Base-by-base conservation (phyloP, 805 yeast species). In the Hanseniaspora occidentalis region DNA sequence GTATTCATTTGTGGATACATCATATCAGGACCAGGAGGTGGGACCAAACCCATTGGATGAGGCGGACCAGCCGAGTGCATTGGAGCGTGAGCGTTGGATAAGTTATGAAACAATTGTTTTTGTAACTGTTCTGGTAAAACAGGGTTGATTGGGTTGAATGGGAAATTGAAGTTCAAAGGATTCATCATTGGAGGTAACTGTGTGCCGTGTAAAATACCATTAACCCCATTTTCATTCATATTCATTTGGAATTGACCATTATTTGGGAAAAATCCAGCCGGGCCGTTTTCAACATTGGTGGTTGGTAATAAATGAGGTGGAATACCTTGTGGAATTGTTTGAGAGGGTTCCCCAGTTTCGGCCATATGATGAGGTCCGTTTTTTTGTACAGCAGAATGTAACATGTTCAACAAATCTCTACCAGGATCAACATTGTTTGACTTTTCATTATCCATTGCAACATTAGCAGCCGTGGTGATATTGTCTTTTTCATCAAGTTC, bases 351-450 rank as follows among this genome's bases (percentile, higher is more conserved):
- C n/a, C n/a, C n/a, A n/a, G n/a, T n/a, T n/a, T n/a, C n/a, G n/a
- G n/a, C n/a, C n/a, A n/a, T n/a, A n/a, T n/a, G n/a, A n/a, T 38
- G 21, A 14, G 16, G 25, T 24, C 52, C 50, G 16, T 50, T 48
- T 14, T 52, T 54, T 23, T 55, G 56, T 6, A 70, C 66, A 14
- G 73, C 70, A 36, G 61, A 56, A 46, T 71, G 75, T 44, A 82
- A 64, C 55, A 80, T 69, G 45, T 79, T 73, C 50, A 82, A 67
- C 43, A 82, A 57, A 40, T 79, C 89, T 66, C 89, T 77, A 25
- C 92, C 92, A 1, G 86, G 85, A 57, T 81, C 89, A 22, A 57
- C 55, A 26, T 51, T n/a, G n/a, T n/a, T 52, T 22, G 18, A 3
- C 14, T 21, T 14, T 35, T 35, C 18, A 11, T 20, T 21, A 18